Percentiles rank a stretch among this genome's conserved stretches.
Evolutionary conservation across 1,284 basidiomycete species (phyloP).

Genomic region (Puccinia coronata): DNA sequence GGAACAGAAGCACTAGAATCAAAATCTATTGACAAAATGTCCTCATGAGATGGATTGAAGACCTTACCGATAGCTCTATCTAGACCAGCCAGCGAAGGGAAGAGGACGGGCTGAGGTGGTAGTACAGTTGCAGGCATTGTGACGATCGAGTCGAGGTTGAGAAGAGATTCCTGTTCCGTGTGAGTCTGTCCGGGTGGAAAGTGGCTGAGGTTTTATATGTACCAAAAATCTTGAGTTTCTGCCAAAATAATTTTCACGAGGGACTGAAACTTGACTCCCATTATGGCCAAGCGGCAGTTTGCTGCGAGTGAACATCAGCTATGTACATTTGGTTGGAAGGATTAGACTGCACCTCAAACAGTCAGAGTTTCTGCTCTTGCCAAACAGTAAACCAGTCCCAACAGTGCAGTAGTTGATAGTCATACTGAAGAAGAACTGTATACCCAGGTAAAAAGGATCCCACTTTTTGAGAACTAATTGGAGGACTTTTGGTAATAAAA

Average conservation of each 20-base stretch:
- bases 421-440: neutral
- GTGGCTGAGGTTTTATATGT: neutral
- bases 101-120: neutral
- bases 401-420: too few species aligned
- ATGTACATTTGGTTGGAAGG: too few species aligned
- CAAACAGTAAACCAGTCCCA: neutral
- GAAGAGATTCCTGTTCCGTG: too few species aligned
- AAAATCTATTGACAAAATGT: neutral
- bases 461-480: too few species aligned
- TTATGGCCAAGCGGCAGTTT: too few species aligned
- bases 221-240: neutral
- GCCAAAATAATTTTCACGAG: neutral
- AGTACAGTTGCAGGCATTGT: neutral
- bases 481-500: too few species aligned
- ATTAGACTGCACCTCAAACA: neutral
- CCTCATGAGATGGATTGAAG: neutral
- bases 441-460: neutral
- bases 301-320: too few species aligned
- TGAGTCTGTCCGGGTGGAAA: too few species aligned
- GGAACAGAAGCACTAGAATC: neutral
- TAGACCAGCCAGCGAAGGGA: slow-evolving; percentile 46
- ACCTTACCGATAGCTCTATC: slow-evolving; percentile 43
- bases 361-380: neutral
- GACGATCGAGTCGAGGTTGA: neutral
- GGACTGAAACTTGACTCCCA: too few species aligned